These are phyloP conservation scores for Euphorbia tirucalli DNA, from an alignment of 345 rosid genomes.

Conservation along the genomic window DNA sequence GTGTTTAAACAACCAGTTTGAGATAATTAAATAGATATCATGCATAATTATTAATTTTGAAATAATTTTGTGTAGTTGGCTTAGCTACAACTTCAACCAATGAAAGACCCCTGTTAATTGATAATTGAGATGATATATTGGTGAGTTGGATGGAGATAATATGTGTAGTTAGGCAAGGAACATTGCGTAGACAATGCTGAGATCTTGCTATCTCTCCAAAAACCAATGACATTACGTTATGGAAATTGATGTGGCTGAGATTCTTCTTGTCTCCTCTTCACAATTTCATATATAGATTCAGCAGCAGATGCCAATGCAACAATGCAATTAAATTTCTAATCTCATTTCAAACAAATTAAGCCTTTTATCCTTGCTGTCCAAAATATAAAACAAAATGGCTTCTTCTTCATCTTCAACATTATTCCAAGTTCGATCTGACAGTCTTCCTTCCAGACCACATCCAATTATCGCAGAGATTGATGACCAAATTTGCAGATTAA, in stretches of 20 bases:
- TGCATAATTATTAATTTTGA: too few relatives aligned
- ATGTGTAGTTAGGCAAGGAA: neutral
- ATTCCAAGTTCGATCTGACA: conserved; percentile 47
- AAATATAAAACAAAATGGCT: conserved; percentile 29
- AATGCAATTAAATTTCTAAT: neutral
- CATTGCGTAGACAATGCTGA: conserved; percentile 16
- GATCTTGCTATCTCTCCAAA: too few relatives aligned
- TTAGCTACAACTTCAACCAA: neutral
- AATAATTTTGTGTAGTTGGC: too few relatives aligned
- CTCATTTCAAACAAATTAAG: too few relatives aligned
- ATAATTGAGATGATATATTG: too few relatives aligned
- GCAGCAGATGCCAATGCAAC: neutral
- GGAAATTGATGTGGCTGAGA: neutral
- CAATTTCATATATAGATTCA: neutral
- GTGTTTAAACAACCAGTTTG: too few relatives aligned
- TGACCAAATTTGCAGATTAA: conserved; percentile 35
- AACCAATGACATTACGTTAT: neutral
- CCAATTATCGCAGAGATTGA: conserved; percentile 35
- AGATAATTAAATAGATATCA: too few relatives aligned
- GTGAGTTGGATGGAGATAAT: conserved; percentile 9
- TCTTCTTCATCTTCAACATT: conserved; percentile 22
- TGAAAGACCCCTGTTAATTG: too few relatives aligned
- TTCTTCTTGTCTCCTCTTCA: conserved; percentile 1
- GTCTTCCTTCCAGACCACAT: conserved; percentile 43
- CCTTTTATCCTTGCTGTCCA: neutral